A percentile compares a stretch with the other conserved stretches of the same genome.
These are phyloP conservation scores for Xylaria flabelliformis DNA, from an alignment of 495 filamentous ascomycete species.

Conservation along the genomic window DNA sequence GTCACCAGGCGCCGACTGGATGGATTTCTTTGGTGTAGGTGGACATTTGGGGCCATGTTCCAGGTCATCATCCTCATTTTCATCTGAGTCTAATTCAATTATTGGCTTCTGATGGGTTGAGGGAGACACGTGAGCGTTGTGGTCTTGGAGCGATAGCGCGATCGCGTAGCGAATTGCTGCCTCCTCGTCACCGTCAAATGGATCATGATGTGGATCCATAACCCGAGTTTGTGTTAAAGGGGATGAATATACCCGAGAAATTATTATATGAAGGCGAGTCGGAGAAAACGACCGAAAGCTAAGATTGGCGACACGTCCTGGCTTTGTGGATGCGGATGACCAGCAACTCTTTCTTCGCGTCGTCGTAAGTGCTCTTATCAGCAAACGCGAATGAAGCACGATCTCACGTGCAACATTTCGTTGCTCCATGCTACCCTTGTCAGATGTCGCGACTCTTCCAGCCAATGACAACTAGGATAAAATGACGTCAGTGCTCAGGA, in stretches of 20 bases:
- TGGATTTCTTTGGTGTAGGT: conserved; percentile 20
- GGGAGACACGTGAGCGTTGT: background rate
- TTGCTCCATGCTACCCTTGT: conserved; percentile 6
- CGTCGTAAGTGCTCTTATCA: background rate
- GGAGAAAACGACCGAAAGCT: background rate
- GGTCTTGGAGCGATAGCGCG: conserved; percentile 50
- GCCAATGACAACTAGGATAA: background rate
- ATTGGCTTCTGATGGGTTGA: conserved; percentile 27
- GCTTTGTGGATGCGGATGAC: background rate
- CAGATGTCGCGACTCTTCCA: background rate
- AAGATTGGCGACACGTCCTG: background rate
- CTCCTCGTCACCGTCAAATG: conserved; percentile 48
- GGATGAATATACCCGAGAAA: background rate
- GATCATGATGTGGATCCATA: conserved; percentile 33
- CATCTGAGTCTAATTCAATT: conserved; percentile 34
- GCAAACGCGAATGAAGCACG: conserved; percentile 30
- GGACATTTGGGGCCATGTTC: conserved; percentile 30
- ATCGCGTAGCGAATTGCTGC: conserved; percentile 54
- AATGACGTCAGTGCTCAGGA: conserved; percentile 16
- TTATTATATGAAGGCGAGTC: background rate
- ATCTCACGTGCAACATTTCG: conserved; percentile 24
- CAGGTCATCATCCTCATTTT: conserved; percentile 33
- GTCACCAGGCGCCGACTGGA: background rate
- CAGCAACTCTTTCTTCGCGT: background rate
- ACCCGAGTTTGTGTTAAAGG: background rate